These are phyloP conservation scores for Entophlyctis luteolus DNA, from an alignment of 192 early-diverging fungal genomes.

Conservation along the genomic window DNA sequence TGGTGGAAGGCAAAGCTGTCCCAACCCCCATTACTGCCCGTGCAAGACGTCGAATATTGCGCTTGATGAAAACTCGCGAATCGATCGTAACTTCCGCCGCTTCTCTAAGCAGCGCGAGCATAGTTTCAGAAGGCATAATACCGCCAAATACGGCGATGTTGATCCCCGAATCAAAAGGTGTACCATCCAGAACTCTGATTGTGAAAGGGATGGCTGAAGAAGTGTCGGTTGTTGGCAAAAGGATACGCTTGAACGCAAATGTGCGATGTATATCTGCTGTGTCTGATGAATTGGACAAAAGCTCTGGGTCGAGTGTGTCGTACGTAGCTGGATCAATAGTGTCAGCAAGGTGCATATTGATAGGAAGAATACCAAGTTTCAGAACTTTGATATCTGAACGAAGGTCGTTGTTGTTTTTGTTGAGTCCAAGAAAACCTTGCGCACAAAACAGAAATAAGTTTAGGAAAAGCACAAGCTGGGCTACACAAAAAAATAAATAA, in stretches of 20 bases:
- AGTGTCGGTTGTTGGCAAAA: background rate
- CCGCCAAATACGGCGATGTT: conserved; percentile 11
- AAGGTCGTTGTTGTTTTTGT: background rate
- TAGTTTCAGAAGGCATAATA: background rate
- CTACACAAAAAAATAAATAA: conserved; percentile 29
- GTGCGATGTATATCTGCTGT: background rate
- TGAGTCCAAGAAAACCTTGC: conserved; percentile 24
- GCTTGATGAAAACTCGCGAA: no score
- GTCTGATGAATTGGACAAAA: background rate
- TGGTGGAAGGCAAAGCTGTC: no score
- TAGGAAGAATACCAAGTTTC: conserved; percentile 7
- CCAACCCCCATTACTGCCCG: no score
- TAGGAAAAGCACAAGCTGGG: background rate
- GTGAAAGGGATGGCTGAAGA: background rate
- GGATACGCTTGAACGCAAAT: conserved; percentile 10
- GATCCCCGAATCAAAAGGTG: conserved; percentile 13
- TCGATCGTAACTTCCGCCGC: no score
- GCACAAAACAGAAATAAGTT: background rate
- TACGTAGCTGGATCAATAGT: background rate
- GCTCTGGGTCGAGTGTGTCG: background rate
- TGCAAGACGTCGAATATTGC: no score
- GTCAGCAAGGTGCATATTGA: no score
- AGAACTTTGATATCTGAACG: conserved; percentile 7
- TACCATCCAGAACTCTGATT: conserved; percentile 1
- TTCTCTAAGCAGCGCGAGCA: background rate